Evolutionary conservation across 73 alveolate species (phyloP), one percentile per base, ranked within the genome.

Genomic region (Paramecium primaurelia): DNA sequence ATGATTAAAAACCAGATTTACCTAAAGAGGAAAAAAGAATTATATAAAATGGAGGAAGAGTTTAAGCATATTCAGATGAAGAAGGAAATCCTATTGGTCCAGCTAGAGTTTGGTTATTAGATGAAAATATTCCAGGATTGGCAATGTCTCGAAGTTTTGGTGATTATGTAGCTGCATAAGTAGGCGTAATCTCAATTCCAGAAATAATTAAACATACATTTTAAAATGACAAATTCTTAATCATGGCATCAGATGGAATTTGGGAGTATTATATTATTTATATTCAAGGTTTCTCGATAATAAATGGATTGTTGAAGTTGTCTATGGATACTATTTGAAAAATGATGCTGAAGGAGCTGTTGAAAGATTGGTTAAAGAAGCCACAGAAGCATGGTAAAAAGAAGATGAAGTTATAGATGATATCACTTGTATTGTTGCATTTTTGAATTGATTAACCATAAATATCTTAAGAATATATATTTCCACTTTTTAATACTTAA

Each of bases 361-460:
- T 86, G 97, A 97, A 69, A 94, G 96, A 83, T 77, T 97, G n/a
- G 98, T 96, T 4, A 94, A 95, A 77, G 98, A 95, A 90, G 97
- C 99, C 6, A 94, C 92, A 71, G 94, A 90, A 54, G 96, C 95
- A 68, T 97, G 99, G 99, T 95, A 95, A 88, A 93, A 92, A 64
- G 98, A 97, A 88, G 99, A 97, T 77, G 98, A 96, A 87, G 94
- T 91, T 89, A 93, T 97, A 34, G 99, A 97, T 95, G 99, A 97
- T 93, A 97, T 97, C 85, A 97, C 99, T 10, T 96, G 98, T 71
- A 96, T 97, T 87, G 99, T 97, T 8, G 95, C 87, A 10, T 92
- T 92, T 59, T 60, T 60, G 83, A 60, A 60, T 60, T 60, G 83
- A 60, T 59, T 18, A 60, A 60, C 8, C 42, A 60, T 60, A 60